Percentiles rank a stretch among this genome's conserved stretches.
These are phyloP conservation scores for Crataegus laevigata DNA, from an alignment of 306 rosid species.

Conservation along the genomic window DNA sequence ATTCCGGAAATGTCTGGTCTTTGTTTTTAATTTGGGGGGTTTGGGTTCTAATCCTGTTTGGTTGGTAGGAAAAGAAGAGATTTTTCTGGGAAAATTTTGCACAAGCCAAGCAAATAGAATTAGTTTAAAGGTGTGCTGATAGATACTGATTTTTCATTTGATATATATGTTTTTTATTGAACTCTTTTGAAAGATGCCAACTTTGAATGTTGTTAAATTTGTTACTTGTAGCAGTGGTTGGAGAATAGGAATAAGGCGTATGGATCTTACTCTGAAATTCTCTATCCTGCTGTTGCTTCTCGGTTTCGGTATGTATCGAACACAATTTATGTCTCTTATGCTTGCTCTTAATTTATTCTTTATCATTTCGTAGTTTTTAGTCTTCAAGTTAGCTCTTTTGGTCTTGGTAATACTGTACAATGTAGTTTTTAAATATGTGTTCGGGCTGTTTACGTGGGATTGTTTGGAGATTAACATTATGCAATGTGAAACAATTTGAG, in stretches of 20 bases:
- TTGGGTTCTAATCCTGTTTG: neutral
- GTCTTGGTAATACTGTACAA: neutral
- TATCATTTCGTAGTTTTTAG: neutral
- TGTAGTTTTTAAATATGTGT: neutral
- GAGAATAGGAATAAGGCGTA: conserved; percentile 40
- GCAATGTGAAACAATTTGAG: neutral
- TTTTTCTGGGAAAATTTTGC: neutral
- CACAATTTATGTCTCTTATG: neutral
- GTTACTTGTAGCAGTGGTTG: conserved; percentile 18
- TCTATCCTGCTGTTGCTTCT: conserved; percentile 41
- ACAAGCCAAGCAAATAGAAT: neutral
- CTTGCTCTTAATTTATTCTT: neutral
- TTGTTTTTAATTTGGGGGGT: neutral
- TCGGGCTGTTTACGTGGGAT: neutral
- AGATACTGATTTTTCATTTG: neutral
- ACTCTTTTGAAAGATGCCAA: neutral
- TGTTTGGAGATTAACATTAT: neutral
- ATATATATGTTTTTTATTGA: neutral
- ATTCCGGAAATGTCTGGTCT: neutral
- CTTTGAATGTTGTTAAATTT: neutral
- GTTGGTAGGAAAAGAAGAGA: neutral
- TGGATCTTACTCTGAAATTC: conserved; percentile 57
- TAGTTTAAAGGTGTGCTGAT: neutral
- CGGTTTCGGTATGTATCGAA: conserved; percentile 44
- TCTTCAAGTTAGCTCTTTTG: neutral